Evolutionary conservation across 352 stramenopile genomes (phyloP).

Genomic region (Phytophthora idaei): DNA sequence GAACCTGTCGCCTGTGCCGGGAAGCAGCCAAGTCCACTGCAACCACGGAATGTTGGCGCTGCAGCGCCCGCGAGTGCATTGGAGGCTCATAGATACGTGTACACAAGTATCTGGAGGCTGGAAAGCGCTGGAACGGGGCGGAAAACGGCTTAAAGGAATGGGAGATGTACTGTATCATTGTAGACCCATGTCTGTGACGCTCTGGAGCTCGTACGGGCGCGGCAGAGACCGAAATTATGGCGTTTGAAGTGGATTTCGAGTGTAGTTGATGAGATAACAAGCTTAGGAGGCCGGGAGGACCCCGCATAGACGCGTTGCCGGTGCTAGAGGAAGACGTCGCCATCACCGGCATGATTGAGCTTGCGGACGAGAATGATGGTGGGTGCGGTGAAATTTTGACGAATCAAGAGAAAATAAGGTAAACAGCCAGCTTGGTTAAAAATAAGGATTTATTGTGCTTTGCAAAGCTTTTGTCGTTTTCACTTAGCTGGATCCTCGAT

Average conservation of each 20-base stretch:
- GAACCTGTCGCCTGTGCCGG: conserved; percentile 30
- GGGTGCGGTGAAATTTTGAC: not conserved
- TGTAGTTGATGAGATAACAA: conserved; percentile 11
- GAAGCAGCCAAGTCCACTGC: conserved; percentile 35
- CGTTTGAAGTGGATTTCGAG: not conserved
- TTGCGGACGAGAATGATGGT: conserved; percentile 30
- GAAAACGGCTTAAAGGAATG: conserved; percentile 1
- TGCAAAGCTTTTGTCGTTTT: too few relatives aligned
- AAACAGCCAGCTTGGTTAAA: not conserved
- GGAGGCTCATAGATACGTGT: conserved; percentile 23
- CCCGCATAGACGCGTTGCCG: conserved; percentile 11
- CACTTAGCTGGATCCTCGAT: too few relatives aligned
- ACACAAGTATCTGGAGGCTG: conserved; percentile 29
- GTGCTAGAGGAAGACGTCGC: conserved; percentile 34
- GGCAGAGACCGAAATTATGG: conserved; percentile 9
- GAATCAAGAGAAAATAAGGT: conserved; percentile 4
- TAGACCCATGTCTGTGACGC: not conserved
- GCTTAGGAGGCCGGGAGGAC: conserved; percentile 7
- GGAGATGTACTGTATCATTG: conserved; percentile 24
- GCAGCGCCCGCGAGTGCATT: conserved; percentile 11
- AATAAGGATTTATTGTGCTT: too few relatives aligned
- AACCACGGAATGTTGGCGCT: conserved; percentile 27
- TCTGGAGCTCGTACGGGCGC: conserved; percentile 7
- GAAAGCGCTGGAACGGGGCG: conserved; percentile 37
- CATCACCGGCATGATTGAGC: conserved; percentile 28